Evolutionary conservation across 345 rosid genomes (phyloP), one percentile per base, ranked within the genome.

Genomic region (Excoecaria agallocha): DNA sequence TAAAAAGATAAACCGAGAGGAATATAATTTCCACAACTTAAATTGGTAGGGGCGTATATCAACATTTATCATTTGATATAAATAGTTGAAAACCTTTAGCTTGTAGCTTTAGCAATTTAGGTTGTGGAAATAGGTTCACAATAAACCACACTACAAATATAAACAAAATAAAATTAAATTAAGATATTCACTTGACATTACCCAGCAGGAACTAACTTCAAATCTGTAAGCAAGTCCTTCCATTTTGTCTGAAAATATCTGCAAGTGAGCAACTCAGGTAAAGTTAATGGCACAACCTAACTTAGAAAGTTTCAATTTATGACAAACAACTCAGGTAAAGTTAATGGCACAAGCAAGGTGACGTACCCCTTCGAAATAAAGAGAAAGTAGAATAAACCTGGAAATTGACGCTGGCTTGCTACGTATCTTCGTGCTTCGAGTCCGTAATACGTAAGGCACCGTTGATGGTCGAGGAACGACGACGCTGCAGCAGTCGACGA

Each of bases 181-280:
- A 25, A 3, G 37, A 71, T 56, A 30, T 54, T 58, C 45, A 73
- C 41, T 71, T 73, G 66, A 73, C 76, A 87, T 81, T 85, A 94
- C 97, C 97, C 98, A 76, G 94, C 68, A 78, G 97, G 97, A 76
- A 38, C 95, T 56, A 94, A 77, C 97, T 89, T 94, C 80, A 94
- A 76, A 87, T 94, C 98, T 68, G 97, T 94, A 75, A 65, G 84
- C 86, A 94, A 84, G 81, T 94, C 98, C 91, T 92, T 94, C 97
- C 98, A 94, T 75, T 74, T 92, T 78, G 88, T 74, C 98, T 94
- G 87, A 38, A 83, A 57, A 84, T 81, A 76, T 0, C 0, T 78
- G 65, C 41, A 69, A 66, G 65, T 67, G 73, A 59, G 74, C 49
- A 75, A 58, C 71, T 59, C 50, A 58, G 71, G 74, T 50, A 19